Base-by-base conservation (phyloP, 805 yeast genomes). In the Yamadazyma scolyti region DNA sequence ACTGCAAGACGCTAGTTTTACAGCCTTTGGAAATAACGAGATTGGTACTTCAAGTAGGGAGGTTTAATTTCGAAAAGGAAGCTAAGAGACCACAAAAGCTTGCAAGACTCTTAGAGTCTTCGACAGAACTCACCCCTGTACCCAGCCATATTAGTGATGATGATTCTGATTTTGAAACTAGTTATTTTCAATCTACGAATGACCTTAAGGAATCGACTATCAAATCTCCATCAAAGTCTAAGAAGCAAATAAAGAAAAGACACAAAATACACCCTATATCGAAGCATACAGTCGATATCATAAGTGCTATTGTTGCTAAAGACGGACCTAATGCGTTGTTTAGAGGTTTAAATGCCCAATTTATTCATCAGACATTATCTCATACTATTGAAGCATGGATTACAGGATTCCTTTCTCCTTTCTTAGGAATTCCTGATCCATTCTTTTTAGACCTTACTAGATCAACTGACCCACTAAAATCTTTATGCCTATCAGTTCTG, bases 21-120 rank as follows among this genome's bases (percentile, higher is more conserved):
- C 97, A 93, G 56, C 97, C 98, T 2, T 80, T 89, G 55, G 97
- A 90, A 45, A 82, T 85, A 11, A 75, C 84, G 4, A 69, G 90
- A 33, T 67, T 86, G 42, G 65, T 89, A 16, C 58, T 88, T 34
- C 97, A 93, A 55, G 82, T 85, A 9, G 95, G 95, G 3, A 74
- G 71, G 19, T 79, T 82, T 50, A 55, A 60, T 16, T 46, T 51
- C 31, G 31, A 34, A 9, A 31, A 25, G n/a, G 25, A 32, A 26
- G 16, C 26, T 5, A 42, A 48, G 9, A 52, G 49, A 23, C 10
- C 20, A 18, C 16, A 24, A 28, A 11, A 38, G 30, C 17, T 26
- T 14, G 13, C 39, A 8, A 39, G 49, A 31, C 42, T 45, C 27
- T 33, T 44, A 17, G 33, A 39, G 6, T 40, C 37, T n/a, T 40